A percentile compares a stretch with the other conserved stretches of the same genome.
Evolutionary conservation across 176 grass and related monocot genomes (phyloP).

Genomic region (Puya raimondii): DNA sequence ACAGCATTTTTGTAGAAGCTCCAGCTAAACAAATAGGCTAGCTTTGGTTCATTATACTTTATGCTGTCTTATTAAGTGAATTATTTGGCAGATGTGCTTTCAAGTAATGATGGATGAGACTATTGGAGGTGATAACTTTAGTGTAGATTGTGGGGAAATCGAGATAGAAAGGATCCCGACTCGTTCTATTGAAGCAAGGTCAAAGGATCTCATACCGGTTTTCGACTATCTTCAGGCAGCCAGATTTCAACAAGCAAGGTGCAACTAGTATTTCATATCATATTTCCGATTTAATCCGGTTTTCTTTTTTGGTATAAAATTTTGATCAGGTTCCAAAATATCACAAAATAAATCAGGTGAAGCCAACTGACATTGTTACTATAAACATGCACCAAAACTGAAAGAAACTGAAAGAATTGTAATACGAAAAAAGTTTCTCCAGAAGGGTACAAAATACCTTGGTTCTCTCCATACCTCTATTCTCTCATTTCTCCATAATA

Average conservation of each 20-base stretch:
- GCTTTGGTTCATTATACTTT: slow-evolving; percentile 5
- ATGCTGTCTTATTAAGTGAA: slow-evolving; percentile 16
- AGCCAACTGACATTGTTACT: not conserved
- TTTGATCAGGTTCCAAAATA: too few relatives aligned
- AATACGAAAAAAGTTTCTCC: not conserved
- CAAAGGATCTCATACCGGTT: slow-evolving; percentile 77
- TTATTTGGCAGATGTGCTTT: slow-evolving; percentile 54
- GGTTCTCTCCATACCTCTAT: too few relatives aligned
- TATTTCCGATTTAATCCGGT: too few relatives aligned
- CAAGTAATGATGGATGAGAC: slow-evolving; percentile 49
- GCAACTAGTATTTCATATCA: not conserved
- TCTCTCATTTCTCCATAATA: too few relatives aligned
- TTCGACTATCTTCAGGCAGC: slow-evolving; percentile 62
- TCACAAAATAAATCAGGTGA: too few relatives aligned
- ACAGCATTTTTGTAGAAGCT: too few relatives aligned
- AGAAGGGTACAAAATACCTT: not conserved
- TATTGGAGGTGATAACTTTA: slow-evolving; percentile 15
- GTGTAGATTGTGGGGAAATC: slow-evolving; percentile 40
- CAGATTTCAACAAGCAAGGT: slow-evolving; percentile 67
- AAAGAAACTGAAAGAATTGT: not conserved
- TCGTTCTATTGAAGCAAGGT: slow-evolving; percentile 51
- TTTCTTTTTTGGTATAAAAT: too few relatives aligned
- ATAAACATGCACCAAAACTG: too few relatives aligned
- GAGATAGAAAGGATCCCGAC: slow-evolving; percentile 63
- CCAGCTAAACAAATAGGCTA: not conserved